These are phyloP conservation scores for Drechslera avenae DNA, from an alignment of 2,329 filamentous ascomycete genomes.

Conservation along the genomic window DNA sequence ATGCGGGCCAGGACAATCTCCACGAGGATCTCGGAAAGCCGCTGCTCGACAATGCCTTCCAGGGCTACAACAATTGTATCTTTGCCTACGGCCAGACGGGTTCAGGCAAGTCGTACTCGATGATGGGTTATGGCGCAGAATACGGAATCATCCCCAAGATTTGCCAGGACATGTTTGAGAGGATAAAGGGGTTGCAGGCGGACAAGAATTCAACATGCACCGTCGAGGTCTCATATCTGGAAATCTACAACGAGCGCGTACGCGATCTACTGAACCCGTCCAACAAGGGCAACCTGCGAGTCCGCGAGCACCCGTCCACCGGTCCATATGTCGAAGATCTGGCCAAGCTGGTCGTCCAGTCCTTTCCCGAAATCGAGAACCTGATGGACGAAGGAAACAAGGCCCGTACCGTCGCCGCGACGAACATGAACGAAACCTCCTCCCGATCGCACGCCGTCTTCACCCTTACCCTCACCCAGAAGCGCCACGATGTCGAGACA, in stretches of 20 bases:
- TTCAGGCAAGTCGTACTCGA: conserved; percentile 98
- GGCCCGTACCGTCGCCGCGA: conserved; percentile 93
- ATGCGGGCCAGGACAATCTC: conserved; percentile 86
- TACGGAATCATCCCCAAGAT: conserved; percentile 95
- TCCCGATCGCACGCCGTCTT: conserved; percentile 98
- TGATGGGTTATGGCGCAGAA: conserved; percentile 99
- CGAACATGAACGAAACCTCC: conserved; percentile 99
- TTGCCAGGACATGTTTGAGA: conserved; percentile 95
- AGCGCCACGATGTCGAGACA: conserved; percentile 86
- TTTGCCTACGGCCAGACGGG: conserved; percentile 99
- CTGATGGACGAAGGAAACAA: conserved; percentile 99
- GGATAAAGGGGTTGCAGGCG: conserved; percentile 72
- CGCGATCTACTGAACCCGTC: conserved; percentile 93
- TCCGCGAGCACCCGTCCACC: conserved; percentile 95
- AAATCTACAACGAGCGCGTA: conserved; percentile 99
- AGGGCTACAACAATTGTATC: conserved; percentile 99
- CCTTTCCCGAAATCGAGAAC: conserved; percentile 94
- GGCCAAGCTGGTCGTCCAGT: conserved; percentile 90
- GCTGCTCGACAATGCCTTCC: conserved; percentile 94
- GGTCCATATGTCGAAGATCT: conserved; percentile 98
- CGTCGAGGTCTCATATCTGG: conserved; percentile 96
- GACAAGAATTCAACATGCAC: conserved; percentile 85
- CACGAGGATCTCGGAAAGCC: conserved; percentile 88
- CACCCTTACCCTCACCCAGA: conserved; percentile 93
- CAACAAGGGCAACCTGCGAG: conserved; percentile 95